phyloP scores from a whole-genome alignment of 2,329 filamentous ascomycete genomes.

The Microcera coccophila region DNA sequence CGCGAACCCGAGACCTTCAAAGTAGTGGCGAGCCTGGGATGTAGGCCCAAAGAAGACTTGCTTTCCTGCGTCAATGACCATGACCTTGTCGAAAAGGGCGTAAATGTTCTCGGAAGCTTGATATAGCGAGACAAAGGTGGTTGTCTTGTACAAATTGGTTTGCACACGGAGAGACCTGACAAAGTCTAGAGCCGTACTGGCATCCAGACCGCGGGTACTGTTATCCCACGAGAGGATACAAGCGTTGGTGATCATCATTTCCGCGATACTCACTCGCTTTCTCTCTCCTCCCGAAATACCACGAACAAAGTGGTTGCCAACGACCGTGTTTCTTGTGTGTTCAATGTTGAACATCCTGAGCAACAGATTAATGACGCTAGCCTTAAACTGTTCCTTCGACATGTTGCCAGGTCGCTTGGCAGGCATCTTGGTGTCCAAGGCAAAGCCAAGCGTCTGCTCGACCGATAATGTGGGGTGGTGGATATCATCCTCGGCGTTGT shows the following conservation, averaged over 20 bases:
- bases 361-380: constrained; percentile 67
- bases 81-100: constrained; percentile 74
- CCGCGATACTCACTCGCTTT: constrained; percentile 77
- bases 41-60: constrained; percentile 74
- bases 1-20: constrained; percentile 71
- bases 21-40: constrained; percentile 65
- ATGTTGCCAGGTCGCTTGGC: constrained; percentile 73
- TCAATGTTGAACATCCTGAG: constrained; percentile 93
- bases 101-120: constrained; percentile 83
- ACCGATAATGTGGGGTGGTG: constrained; percentile 84
- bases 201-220: constrained; percentile 64
- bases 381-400: constrained; percentile 69
- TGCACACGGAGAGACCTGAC: constrained; percentile 69
- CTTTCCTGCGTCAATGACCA: constrained; percentile 72
- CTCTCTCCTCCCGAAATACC: constrained; percentile 77
- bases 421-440: constrained; percentile 78
- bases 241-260: constrained; percentile 73
- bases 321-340: constrained; percentile 79
- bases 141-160: constrained; percentile 79
- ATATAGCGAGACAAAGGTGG: constrained; percentile 82
- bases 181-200: constrained; percentile 64
- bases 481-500: constrained; percentile 76
- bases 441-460: constrained; percentile 81
- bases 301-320: constrained; percentile 76
- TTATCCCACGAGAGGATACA: constrained; percentile 75